Evolutionary conservation across 2,329 filamentous ascomycete genomes (phyloP).

Genomic region (Cladophialophora chaetospira): DNA sequence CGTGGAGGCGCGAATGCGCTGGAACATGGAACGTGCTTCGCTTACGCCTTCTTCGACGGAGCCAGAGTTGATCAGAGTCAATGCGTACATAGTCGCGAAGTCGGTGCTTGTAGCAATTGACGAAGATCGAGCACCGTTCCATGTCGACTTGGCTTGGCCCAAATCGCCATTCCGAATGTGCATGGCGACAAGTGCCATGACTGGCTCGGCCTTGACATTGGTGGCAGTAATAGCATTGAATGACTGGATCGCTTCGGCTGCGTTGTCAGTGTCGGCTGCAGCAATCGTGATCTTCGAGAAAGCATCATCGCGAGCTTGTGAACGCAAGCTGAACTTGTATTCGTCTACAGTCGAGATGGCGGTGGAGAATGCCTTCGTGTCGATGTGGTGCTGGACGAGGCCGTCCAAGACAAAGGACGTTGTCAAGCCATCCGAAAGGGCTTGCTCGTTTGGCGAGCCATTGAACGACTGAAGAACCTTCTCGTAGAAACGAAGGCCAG

Average conservation of each 20-base stretch:
- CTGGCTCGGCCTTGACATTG: slow-evolving; percentile 56
- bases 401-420: slow-evolving; percentile 72
- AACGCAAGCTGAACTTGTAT: slow-evolving; percentile 48
- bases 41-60: slow-evolving; percentile 78
- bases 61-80: slow-evolving; percentile 83
- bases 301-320: slow-evolving; percentile 60
- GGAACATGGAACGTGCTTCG: slow-evolving; percentile 83
- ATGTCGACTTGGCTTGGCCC: slow-evolving; percentile 74
- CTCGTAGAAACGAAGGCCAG: slow-evolving; percentile 81
- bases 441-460: slow-evolving; percentile 49
- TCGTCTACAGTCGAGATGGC: slow-evolving; percentile 23
- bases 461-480: slow-evolving; percentile 67
- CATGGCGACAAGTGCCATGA: slow-evolving; percentile 82
- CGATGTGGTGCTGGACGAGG: slow-evolving; percentile 76
- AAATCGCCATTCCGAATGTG: slow-evolving; percentile 82
- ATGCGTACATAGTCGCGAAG: slow-evolving; percentile 84
- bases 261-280: slow-evolving; percentile 78
- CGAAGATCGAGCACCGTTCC: slow-evolving; percentile 69
- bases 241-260: slow-evolving; percentile 66
- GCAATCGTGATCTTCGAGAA: slow-evolving; percentile 73
- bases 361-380: slow-evolving; percentile 37
- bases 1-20: slow-evolving; percentile 70
- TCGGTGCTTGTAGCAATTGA: slow-evolving; percentile 47
- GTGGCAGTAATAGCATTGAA: slow-evolving; percentile 59
- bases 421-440: slow-evolving; percentile 66